Conservation (phyloP, 2,329 filamentous ascomycete species). For the Botrytis medusae region DNA sequence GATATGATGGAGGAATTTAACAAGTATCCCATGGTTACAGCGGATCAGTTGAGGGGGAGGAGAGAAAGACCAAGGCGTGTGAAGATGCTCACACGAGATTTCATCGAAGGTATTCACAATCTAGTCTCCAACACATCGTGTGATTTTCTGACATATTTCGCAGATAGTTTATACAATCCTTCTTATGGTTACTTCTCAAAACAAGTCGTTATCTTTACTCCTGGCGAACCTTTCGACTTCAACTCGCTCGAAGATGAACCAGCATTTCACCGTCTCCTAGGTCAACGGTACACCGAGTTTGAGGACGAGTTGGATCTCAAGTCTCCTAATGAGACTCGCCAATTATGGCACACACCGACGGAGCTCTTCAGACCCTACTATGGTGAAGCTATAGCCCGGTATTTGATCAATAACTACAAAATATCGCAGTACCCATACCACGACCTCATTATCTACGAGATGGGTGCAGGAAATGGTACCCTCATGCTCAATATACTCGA, state of each 20-base stretch:
- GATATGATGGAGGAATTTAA: constrained; percentile 81
- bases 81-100: constrained; percentile 97
- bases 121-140: background rate
- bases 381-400: constrained; percentile 94
- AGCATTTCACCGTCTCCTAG: constrained; percentile 75
- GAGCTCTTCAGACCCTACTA: constrained; percentile 97
- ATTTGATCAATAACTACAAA: constrained; percentile 94
- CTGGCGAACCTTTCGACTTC: constrained; percentile 90
- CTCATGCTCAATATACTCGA: constrained; percentile 98
- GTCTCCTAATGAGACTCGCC: constrained; percentile 68
- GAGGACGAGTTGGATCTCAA: constrained; percentile 81
- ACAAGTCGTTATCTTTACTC: constrained; percentile 92
- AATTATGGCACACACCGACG: constrained; percentile 97
- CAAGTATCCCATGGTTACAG: constrained; percentile 79
- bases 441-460: constrained; percentile 97
- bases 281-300: constrained; percentile 81
- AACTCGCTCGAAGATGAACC: constrained; percentile 76
- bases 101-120: constrained; percentile 74
- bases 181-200: constrained; percentile 96
- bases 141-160: constrained; percentile 26
- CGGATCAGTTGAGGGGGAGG: constrained; percentile 70
- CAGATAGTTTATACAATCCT: constrained; percentile 92
- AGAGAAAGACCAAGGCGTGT: constrained; percentile 79
- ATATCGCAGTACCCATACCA: constrained; percentile 92
- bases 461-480: constrained; percentile 95